A percentile compares a stretch with the other conserved stretches of the same genome.
phyloP scores from a whole-genome alignment of 2,329 filamentous ascomycete genomes.

The Fusarium pseudocircinatum region DNA sequence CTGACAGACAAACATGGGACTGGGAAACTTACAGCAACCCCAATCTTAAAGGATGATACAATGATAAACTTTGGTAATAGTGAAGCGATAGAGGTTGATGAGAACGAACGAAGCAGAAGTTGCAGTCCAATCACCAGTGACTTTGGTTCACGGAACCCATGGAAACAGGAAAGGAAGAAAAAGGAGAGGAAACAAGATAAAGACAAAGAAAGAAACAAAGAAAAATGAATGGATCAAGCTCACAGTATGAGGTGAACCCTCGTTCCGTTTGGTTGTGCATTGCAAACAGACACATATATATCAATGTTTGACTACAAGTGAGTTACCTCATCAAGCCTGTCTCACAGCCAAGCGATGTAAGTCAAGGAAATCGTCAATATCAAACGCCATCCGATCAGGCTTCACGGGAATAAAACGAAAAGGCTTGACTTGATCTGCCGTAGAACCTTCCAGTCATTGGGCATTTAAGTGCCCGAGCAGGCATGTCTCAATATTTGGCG shows the following conservation, averaged over 20 bases:
- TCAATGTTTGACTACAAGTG: background rate
- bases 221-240: background rate
- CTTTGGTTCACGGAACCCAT: background rate
- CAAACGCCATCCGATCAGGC: background rate
- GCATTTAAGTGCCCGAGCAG: background rate
- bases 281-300: background rate
- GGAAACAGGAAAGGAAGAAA: background rate
- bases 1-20: background rate
- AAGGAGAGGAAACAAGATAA: background rate
- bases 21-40: background rate
- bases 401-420: background rate
- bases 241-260: background rate
- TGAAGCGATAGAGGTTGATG: background rate
- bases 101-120: background rate
- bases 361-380: background rate
- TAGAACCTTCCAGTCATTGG: background rate
- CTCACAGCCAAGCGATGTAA: background rate
- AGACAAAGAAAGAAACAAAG: background rate
- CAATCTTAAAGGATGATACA: background rate
- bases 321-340: background rate
- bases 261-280: background rate
- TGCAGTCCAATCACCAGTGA: background rate
- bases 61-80: background rate
- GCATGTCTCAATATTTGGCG: constrained; percentile 14
- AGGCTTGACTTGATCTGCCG: background rate